phyloP scores from a whole-genome alignment of 768 basidiomycete species.

The Collybia mongolica region DNA sequence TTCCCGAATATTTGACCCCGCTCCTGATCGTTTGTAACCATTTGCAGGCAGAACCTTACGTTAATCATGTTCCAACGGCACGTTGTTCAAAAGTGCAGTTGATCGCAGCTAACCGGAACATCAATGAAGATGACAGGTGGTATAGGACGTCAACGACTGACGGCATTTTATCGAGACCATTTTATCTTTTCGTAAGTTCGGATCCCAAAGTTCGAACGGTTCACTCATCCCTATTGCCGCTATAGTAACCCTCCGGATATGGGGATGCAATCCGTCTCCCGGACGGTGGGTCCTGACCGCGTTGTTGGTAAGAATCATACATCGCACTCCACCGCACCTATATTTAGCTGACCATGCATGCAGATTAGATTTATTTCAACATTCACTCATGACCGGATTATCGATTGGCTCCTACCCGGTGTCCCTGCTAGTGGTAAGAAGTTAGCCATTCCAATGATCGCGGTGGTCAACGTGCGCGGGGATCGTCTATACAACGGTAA shows the following conservation, averaged over 20 bases:
- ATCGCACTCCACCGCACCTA: neutral
- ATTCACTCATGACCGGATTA: conserved; percentile 39
- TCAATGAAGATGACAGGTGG: conserved; percentile 51
- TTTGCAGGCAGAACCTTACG: conserved; percentile 52
- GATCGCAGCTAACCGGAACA: neutral
- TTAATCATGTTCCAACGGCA: conserved; percentile 58
- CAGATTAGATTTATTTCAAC: conserved; percentile 53
- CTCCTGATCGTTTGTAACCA: neutral
- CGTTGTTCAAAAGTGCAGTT: conserved; percentile 6
- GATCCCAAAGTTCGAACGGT: too few species aligned
- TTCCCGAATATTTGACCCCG: neutral
- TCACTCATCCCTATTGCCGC: neutral
- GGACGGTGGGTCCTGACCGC: conserved; percentile 50
- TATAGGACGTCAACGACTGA: conserved; percentile 46
- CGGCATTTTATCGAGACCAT: conserved; percentile 55
- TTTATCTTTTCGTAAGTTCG: conserved; percentile 48
- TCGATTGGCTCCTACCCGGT: conserved; percentile 52
- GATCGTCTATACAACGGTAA: conserved; percentile 36
- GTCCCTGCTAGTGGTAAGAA: conserved; percentile 51
- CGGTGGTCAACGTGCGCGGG: conserved; percentile 51
- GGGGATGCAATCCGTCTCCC: conserved; percentile 41
- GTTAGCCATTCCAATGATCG: conserved; percentile 50
- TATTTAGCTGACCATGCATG: conserved; percentile 25
- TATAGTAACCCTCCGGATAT: conserved; percentile 48
- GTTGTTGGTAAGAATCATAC: conserved; percentile 39